phyloP scores from a whole-genome alignment of 2,329 filamentous ascomycete genomes.

The Didymella pomorum region DNA sequence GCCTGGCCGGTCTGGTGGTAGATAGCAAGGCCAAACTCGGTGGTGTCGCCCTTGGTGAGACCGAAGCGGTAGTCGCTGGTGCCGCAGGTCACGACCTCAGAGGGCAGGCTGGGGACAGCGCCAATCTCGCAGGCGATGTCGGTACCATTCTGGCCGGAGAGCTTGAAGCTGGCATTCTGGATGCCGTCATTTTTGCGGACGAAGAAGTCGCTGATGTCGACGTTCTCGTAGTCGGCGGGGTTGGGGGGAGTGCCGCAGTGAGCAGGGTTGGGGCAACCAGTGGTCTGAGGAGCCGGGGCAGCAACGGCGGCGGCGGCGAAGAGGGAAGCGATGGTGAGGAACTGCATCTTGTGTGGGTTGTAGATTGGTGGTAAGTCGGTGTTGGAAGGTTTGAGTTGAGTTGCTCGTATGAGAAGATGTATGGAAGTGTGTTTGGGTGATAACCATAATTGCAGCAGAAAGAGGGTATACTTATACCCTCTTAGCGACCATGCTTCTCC shows the following conservation, averaged over 20 bases:
- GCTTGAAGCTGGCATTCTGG: constrained; percentile 32
- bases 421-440: constrained; percentile 7
- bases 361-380: background rate
- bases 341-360: constrained; percentile 26
- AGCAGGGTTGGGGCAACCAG: constrained; percentile 35
- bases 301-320: constrained; percentile 29
- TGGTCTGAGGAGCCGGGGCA: constrained; percentile 29
- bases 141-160: constrained; percentile 28
- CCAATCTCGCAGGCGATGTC: constrained; percentile 24
- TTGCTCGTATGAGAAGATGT: background rate
- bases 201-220: constrained; percentile 30
- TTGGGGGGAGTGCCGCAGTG: constrained; percentile 23
- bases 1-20: constrained; percentile 28
- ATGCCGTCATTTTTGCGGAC: constrained; percentile 33
- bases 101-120: constrained; percentile 24
- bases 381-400: background rate
- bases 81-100: constrained; percentile 26
- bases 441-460: background rate
- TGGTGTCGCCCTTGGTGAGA: constrained; percentile 15
- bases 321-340: constrained; percentile 32
- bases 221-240: constrained; percentile 29
- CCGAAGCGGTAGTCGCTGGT: constrained; percentile 31
- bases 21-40: constrained; percentile 21
- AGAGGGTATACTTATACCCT: constrained; percentile 27
- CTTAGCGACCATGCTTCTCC: background rate